phyloP scores from a whole-genome alignment of 1,284 basidiomycete species.

The Fistulinella cinereoalba region DNA sequence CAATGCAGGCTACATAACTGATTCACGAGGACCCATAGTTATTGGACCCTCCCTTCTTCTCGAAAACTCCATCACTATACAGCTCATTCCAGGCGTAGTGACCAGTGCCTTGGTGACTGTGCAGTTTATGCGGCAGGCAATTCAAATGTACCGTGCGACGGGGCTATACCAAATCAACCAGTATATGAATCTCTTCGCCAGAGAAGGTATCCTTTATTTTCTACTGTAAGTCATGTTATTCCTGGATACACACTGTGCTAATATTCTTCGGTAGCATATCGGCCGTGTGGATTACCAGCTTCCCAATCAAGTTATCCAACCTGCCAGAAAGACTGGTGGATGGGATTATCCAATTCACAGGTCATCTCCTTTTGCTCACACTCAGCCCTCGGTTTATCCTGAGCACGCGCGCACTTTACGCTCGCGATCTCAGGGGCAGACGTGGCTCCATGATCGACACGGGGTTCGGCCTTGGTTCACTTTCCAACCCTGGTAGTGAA shows the following conservation, averaged over 20 bases:
- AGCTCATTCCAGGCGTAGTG: conserved; percentile 2
- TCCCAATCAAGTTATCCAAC: not conserved
- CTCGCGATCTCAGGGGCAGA: not conserved
- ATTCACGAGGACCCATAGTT: not conserved
- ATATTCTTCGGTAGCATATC: not conserved
- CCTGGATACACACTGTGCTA: not conserved
- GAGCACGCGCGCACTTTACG: not conserved
- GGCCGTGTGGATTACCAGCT: not conserved
- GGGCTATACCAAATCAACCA: conserved; percentile 6
- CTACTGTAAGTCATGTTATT: conserved; percentile 4
- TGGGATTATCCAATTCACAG: not conserved
- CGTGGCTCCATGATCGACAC: not conserved
- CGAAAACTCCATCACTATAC: not conserved
- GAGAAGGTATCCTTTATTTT: conserved; percentile 16
- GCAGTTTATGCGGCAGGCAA: conserved; percentile 5
- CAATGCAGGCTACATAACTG: not conserved
- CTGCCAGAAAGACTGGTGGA: too few species aligned
- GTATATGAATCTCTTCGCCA: conserved; percentile 7
- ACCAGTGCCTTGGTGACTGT: conserved; percentile 6
- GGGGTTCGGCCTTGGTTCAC: not conserved
- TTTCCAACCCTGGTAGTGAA: not conserved
- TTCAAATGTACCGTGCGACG: conserved; percentile 7
- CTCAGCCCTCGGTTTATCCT: not conserved
- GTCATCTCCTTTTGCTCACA: not conserved
- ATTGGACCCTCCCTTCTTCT: not conserved